Evolutionary conservation across 352 stramenopile species (phyloP), one percentile per base, ranked within the genome.

Genomic region (Peronospora belbahrii): DNA sequence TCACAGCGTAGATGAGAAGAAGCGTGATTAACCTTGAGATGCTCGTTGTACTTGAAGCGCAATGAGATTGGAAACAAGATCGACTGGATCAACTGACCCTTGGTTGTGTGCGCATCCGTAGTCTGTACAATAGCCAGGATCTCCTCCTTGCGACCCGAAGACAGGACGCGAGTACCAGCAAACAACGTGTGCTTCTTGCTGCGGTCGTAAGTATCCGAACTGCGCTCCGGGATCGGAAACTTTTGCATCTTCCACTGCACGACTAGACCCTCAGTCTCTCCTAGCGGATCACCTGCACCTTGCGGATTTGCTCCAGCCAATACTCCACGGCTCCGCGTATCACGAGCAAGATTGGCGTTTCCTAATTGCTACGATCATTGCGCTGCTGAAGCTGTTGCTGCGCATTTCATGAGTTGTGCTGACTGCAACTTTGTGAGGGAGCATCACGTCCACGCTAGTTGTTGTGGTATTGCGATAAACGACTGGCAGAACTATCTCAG

Each of bases 21-120:
- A 94, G 78, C 22, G 61, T 41, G 33, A 95, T 70, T 11, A 95
- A 74, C 69, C 49, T 88, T 82, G 6, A 97, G 67, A 61, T 97
- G 83, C 22, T 88, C 68, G 44, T 97, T 82, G 60, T 95, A 96
- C 66, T 97, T 94, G 67, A 97, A 95, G 42, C 83, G 67, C 51
- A 95, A 83, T 5, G 72, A 72, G 22, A 81, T 59, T 4, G 85
- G 88, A 49, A 82, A 95, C 45, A 96, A 51, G 42, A 97, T 92
- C 5, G 85, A 71, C 37, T 85, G 67, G 4, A 97, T 62, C 14
- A 97, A 55, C 55, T 95, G 74, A 8, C 88, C 88, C 40, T 81
- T 80, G 6, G 62, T 78, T 8, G 88, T 96, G 56, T 88, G 85
- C 9, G 85, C 85, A 25, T 79, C 82, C 7, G 83, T 96, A 8